Evolutionary conservation across 306 rosid species (phyloP).

Genomic region (Lablab purpureus): DNA sequence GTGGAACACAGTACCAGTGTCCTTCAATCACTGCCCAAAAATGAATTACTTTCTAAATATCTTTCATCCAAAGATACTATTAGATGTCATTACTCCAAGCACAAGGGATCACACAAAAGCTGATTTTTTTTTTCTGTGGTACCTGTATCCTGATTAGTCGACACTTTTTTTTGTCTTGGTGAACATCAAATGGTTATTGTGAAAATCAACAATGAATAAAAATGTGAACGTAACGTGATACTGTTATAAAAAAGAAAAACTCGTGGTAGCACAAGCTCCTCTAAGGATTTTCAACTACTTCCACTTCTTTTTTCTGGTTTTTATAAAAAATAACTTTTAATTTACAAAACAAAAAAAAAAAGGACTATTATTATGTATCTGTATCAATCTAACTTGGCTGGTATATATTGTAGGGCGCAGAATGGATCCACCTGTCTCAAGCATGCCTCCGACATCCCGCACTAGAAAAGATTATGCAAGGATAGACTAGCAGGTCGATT

Average conservation of each 20-base stretch:
- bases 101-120: slow-evolving; percentile 16
- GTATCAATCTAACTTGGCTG: slow-evolving; percentile 44
- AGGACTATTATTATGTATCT: not conserved
- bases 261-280: not conserved
- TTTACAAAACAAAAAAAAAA: not conserved
- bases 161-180: slow-evolving; percentile 1
- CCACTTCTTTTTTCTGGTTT: not conserved
- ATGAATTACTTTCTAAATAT: no score
- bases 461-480: slow-evolving; percentile 91
- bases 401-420: slow-evolving; percentile 73
- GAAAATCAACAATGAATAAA: slow-evolving; percentile 5
- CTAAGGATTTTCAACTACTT: not conserved
- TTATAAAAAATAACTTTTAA: not conserved
- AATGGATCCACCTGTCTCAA: slow-evolving; percentile 75
- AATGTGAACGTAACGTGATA: not conserved
- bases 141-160: slow-evolving; percentile 12
- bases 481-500: slow-evolving; percentile 59
- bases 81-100: slow-evolving; percentile 10
- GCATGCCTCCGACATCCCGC: slow-evolving; percentile 86
- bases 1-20: no score
- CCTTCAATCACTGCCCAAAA: no score
- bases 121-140: not conserved
- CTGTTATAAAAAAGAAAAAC: not conserved
- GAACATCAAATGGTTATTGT: not conserved
- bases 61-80: no score